Conservation (phyloP, 2,329 filamentous ascomycete genomes). For the Lasiodiplodia sp. region DNA sequence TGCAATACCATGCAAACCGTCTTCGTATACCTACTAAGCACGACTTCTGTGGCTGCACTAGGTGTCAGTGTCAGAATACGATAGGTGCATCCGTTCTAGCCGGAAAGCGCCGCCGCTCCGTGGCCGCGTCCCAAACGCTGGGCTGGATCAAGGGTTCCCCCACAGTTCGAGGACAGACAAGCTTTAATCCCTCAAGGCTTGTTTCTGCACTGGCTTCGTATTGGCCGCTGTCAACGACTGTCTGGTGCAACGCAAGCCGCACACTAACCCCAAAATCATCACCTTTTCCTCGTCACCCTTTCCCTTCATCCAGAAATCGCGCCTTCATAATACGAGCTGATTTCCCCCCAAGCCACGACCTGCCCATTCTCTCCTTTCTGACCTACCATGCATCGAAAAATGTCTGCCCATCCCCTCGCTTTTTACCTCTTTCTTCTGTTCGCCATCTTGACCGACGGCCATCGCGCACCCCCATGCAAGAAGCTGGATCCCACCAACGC, state of each 20-base stretch:
- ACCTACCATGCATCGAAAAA: not conserved
- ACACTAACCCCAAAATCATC: not conserved
- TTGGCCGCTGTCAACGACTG: not conserved
- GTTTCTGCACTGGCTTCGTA: not conserved
- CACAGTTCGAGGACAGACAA: not conserved
- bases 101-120: slow-evolving; percentile 1
- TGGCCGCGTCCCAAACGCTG: not conserved
- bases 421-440: slow-evolving; percentile 3
- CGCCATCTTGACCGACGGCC: slow-evolving; percentile 1
- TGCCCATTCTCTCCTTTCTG: not conserved
- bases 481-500: not conserved
- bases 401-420: slow-evolving; percentile 1
- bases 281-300: slow-evolving; percentile 4
- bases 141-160: not conserved
- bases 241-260: not conserved
- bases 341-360: slow-evolving; percentile 4
- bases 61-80: too few relatives aligned
- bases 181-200: slow-evolving; percentile 3
- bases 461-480: not conserved
- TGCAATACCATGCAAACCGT: too few relatives aligned
- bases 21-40: too few relatives aligned
- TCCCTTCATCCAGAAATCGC: not conserved
- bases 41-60: too few relatives aligned
- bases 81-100: too few relatives aligned
- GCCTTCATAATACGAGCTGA: slow-evolving; percentile 3